These are phyloP conservation scores for Haberlea rhodopensis DNA, from an alignment of 257 asterid species.

Conservation along the genomic window DNA sequence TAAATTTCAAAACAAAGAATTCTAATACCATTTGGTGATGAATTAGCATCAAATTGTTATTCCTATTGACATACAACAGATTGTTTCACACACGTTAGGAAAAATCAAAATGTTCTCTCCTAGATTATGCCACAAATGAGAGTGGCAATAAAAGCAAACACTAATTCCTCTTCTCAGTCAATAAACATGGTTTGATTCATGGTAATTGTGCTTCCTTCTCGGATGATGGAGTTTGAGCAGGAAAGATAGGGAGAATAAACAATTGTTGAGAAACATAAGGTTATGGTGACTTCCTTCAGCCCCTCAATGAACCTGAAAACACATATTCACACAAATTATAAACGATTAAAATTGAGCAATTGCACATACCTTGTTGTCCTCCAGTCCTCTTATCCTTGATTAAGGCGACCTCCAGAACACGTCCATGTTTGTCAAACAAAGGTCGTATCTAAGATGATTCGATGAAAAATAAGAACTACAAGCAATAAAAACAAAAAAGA, in stretches of 20 bases:
- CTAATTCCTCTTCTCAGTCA: constrained; percentile 28
- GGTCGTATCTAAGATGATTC: constrained; percentile 70
- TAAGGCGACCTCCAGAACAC: constrained; percentile 83
- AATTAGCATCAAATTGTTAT: constrained; percentile 27
- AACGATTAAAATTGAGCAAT: constrained; percentile 19
- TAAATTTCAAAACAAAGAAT: constrained; percentile 22
- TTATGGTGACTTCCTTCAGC: constrained; percentile 68
- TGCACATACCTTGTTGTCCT: constrained; percentile 86
- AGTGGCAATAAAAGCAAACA: constrained; percentile 29
- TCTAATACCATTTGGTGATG: constrained; percentile 28
- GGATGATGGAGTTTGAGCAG: constrained; percentile 56
- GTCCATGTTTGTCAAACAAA: constrained; percentile 76
- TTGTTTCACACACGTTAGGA: constrained; percentile 23
- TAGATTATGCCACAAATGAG: constrained; percentile 33
- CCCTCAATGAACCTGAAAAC: constrained; percentile 84
- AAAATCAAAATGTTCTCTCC: constrained; percentile 26
- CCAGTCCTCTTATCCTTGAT: constrained; percentile 95
- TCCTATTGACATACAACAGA: constrained; percentile 28
- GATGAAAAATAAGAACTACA: constrained; percentile 19
- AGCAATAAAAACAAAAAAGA: not conserved
- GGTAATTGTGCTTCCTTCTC: constrained; percentile 58
- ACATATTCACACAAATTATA: constrained; percentile 35
- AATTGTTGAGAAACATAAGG: constrained; percentile 61
- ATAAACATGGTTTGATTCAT: constrained; percentile 42
- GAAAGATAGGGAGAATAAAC: constrained; percentile 55